Evolutionary conservation across 2,329 filamentous ascomycete genomes (phyloP).

Genomic region (Fusarium subglutinans): DNA sequence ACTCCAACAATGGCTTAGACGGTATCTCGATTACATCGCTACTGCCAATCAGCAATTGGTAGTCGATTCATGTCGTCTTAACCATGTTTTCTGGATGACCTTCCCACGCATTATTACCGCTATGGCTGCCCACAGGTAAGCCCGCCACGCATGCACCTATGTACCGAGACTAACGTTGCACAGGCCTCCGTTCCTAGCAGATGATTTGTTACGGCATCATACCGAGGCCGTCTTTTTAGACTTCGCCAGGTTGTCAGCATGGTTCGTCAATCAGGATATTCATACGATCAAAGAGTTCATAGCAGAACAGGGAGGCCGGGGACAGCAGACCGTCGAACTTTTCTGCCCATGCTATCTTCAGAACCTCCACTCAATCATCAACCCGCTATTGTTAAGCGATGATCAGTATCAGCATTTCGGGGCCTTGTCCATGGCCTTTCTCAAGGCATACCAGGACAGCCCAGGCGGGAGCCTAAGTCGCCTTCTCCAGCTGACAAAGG

Average conservation of each 20-base stretch:
- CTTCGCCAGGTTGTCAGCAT: constrained; percentile 61
- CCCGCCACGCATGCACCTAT: background rate
- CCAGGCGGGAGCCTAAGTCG: constrained; percentile 54
- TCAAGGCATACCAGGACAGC: constrained; percentile 55
- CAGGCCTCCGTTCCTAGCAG: constrained; percentile 41
- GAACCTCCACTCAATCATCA: constrained; percentile 50
- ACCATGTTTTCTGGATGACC: constrained; percentile 61
- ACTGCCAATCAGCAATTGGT: constrained; percentile 48
- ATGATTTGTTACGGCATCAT: constrained; percentile 44
- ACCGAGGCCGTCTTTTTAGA: constrained; percentile 49
- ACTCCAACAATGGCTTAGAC: constrained; percentile 61
- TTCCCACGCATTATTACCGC: constrained; percentile 60
- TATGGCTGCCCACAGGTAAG: constrained; percentile 53
- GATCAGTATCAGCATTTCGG: constrained; percentile 21
- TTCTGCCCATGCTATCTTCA: constrained; percentile 53
- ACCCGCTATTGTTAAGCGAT: constrained; percentile 23
- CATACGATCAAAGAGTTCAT: constrained; percentile 30
- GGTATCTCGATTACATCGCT: constrained; percentile 55
- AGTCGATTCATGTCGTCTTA: constrained; percentile 54
- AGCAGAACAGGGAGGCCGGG: constrained; percentile 6
- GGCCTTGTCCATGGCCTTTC: constrained; percentile 41
- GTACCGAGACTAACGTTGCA: background rate
- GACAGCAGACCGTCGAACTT: constrained; percentile 37
- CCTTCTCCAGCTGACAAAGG: constrained; percentile 55
- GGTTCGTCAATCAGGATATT: constrained; percentile 61